These are phyloP conservation scores for Auricularia heimuer DNA, from an alignment of 768 basidiomycete genomes.

Conservation along the genomic window DNA sequence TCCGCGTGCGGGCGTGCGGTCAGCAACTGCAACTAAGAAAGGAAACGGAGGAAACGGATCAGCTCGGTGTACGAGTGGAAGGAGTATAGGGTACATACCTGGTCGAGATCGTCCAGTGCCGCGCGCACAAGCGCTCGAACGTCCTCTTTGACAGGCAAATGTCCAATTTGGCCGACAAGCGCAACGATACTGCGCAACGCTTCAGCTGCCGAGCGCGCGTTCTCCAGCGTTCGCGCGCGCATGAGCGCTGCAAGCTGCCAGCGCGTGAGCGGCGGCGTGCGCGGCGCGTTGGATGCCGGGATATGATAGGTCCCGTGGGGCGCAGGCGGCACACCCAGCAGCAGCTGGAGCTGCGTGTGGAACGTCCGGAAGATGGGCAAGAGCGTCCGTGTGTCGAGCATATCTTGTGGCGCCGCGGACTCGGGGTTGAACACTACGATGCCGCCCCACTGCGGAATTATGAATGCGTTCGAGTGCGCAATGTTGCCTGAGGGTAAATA, in stretches of 20 bases:
- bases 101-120: conserved; percentile 61
- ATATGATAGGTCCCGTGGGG: conserved; percentile 21
- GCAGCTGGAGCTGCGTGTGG: conserved; percentile 56
- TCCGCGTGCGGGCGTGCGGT: conserved; percentile 59
- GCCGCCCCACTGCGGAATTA: conserved; percentile 91
- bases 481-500: conserved; percentile 30
- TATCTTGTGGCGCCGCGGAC: conserved; percentile 11
- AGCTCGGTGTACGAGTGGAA: conserved; percentile 28
- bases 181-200: conserved; percentile 76
- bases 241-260: conserved; percentile 82
- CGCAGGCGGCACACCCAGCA: conserved; percentile 71
- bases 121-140: conserved; percentile 64
- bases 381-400: conserved; percentile 24
- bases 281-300: conserved; percentile 26
- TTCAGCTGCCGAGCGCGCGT: conserved; percentile 53
- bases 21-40: background rate
- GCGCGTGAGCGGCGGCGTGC: conserved; percentile 33
- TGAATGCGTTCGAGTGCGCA: conserved; percentile 56
- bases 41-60: background rate
- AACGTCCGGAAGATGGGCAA: conserved; percentile 52
- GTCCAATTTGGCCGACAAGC: conserved; percentile 74
- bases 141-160: conserved; percentile 81
- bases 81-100: conserved; percentile 36
- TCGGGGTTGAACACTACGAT: conserved; percentile 68
- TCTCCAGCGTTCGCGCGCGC: conserved; percentile 61